Percentiles rank a stretch among this genome's conserved stretches.
These are phyloP conservation scores for Aspergillus cavernicola DNA, from an alignment of 495 filamentous ascomycete genomes.

Conservation along the genomic window DNA sequence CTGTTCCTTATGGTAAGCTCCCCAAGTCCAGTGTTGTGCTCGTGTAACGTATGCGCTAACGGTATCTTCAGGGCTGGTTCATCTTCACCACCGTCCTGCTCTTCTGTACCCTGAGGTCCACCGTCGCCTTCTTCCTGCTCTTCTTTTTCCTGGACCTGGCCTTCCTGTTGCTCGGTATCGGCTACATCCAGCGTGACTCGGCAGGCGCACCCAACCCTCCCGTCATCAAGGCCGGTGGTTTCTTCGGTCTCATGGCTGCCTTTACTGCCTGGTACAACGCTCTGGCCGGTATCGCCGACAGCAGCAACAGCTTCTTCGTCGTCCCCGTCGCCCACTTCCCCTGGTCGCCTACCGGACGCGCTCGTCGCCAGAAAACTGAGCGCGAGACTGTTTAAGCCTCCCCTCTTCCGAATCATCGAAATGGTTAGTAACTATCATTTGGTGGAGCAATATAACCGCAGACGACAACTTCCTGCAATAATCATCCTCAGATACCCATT, in stretches of 20 bases:
- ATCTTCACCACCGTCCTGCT: slow-evolving; percentile 93
- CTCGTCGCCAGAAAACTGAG: slow-evolving; percentile 43
- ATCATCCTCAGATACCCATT: slow-evolving; percentile 36
- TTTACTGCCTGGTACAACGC: slow-evolving; percentile 98
- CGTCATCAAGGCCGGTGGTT: slow-evolving; percentile 75
- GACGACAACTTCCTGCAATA: background rate
- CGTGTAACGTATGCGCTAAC: slow-evolving; percentile 19
- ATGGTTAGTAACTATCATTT: background rate
- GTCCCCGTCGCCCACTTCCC: slow-evolving; percentile 95
- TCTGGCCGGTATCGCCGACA: slow-evolving; percentile 88
- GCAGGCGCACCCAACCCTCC: slow-evolving; percentile 39
- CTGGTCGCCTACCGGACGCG: slow-evolving; percentile 84
- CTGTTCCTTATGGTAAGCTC: slow-evolving; percentile 73
- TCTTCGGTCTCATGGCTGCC: slow-evolving; percentile 83
- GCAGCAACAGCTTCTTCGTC: slow-evolving; percentile 89
- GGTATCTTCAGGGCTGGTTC: slow-evolving; percentile 71
- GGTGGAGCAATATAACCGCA: background rate
- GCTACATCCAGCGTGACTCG: slow-evolving; percentile 55
- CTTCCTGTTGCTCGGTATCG: slow-evolving; percentile 82
- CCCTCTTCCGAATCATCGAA: background rate
- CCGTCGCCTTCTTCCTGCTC: slow-evolving; percentile 91
- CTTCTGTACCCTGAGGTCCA: slow-evolving; percentile 86
- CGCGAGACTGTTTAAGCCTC: slow-evolving; percentile 33
- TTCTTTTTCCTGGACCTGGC: slow-evolving; percentile 93
- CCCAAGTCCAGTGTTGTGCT: background rate